A percentile compares a stretch with the other conserved stretches of the same genome.
Conservation (phyloP, 352 stramenopile species). For the Phytophthora aleatoria region DNA sequence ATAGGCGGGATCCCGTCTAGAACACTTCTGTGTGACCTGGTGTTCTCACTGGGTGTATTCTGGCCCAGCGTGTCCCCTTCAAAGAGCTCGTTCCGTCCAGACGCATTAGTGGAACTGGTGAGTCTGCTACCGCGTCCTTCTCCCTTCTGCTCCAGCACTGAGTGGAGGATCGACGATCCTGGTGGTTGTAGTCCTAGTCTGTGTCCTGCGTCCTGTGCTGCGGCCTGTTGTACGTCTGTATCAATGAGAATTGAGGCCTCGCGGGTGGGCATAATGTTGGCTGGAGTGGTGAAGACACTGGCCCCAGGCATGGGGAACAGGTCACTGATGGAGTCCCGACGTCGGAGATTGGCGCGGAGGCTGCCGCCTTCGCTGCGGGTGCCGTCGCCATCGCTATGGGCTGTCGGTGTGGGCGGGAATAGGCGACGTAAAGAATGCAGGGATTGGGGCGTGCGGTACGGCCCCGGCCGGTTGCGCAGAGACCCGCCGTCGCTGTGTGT, state of each 20-base stretch:
- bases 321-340: conserved; percentile 60
- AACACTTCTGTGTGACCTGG: conserved; percentile 32
- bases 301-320: conserved; percentile 67
- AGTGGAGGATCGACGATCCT: conserved; percentile 30
- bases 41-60: conserved; percentile 40
- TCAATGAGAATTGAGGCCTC: conserved; percentile 82
- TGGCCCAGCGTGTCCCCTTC: conserved; percentile 38
- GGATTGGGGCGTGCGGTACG: conserved; percentile 18
- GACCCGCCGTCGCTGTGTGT: conserved; percentile 25
- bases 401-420: conserved; percentile 22
- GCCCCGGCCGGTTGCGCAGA: conserved; percentile 8
- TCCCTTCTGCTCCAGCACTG: conserved; percentile 36
- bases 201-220: conserved; percentile 26
- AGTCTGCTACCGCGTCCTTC: conserved; percentile 24
- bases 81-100: conserved; percentile 25
- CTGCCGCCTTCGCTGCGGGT: conserved; percentile 15
- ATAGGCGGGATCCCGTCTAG: conserved; percentile 33
- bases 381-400: conserved; percentile 21
- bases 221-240: conserved; percentile 53
- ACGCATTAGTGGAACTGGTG: conserved; percentile 25
- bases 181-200: conserved; percentile 23
- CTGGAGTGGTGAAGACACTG: conserved; percentile 71
- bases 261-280: conserved; percentile 75
- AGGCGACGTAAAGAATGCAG: conserved; percentile 28
- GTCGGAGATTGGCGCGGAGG: conserved; percentile 3